A percentile compares a stretch with the other conserved stretches of the same genome.
phyloP scores from a whole-genome alignment of 2,329 filamentous ascomycete species.

The Aspergillus udagawae region DNA sequence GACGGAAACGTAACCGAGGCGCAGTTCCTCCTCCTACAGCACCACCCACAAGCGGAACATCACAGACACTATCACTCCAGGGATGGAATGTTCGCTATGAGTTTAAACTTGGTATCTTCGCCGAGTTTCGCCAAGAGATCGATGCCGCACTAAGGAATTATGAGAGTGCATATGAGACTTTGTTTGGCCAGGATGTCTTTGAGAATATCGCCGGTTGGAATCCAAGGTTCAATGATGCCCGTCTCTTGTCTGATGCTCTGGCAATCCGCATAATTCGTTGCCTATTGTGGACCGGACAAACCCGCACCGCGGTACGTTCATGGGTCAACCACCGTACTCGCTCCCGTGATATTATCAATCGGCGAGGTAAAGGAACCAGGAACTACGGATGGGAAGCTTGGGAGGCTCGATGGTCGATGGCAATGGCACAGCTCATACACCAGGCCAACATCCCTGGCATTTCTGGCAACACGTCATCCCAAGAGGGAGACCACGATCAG shows the following conservation, averaged over 20 bases:
- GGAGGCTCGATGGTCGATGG: conserved; percentile 69
- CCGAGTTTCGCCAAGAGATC: conserved; percentile 90
- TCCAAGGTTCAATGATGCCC: conserved; percentile 85
- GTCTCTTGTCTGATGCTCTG: conserved; percentile 77
- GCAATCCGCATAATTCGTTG: conserved; percentile 78
- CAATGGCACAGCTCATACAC: conserved; percentile 58
- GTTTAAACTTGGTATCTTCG: conserved; percentile 85
- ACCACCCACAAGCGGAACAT: conserved; percentile 77
- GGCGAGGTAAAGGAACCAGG: conserved; percentile 75
- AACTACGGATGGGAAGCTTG: conserved; percentile 95
- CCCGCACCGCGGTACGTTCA: conserved; percentile 72
- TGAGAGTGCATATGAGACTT: conserved; percentile 77
- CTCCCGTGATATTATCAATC: conserved; percentile 72
- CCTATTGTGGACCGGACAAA: conserved; percentile 72
- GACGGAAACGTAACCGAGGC: conserved; percentile 80
- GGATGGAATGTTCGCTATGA: conserved; percentile 95
- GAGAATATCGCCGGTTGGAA: conserved; percentile 89
- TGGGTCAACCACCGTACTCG: conserved; percentile 76
- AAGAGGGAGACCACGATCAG: conserved; percentile 20
- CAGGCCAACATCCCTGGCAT: conserved; percentile 49
- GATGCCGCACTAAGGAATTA: conserved; percentile 82
- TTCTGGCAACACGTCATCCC: conserved; percentile 25
- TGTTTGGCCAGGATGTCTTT: conserved; percentile 79
- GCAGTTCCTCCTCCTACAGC: conserved; percentile 74
- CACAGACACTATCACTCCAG: conserved; percentile 75